Conservation (phyloP, 768 basidiomycete genomes). For the Leccinum pellstonianum region DNA sequence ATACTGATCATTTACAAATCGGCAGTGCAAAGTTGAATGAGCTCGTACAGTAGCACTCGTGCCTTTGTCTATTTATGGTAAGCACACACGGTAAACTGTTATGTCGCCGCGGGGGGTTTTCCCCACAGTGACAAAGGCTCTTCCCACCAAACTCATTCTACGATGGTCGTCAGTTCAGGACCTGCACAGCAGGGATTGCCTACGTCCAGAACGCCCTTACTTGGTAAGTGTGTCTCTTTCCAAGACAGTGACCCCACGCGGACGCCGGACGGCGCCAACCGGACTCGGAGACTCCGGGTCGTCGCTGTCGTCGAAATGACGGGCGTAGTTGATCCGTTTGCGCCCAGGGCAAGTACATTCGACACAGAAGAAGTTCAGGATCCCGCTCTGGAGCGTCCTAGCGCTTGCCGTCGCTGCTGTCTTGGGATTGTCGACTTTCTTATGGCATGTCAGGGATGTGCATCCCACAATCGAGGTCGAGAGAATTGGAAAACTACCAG, state of each 20-base stretch:
- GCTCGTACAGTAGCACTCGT: too few species aligned
- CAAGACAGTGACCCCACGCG: neutral
- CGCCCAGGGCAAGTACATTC: conserved; percentile 1
- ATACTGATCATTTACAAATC: too few species aligned
- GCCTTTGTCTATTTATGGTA: conserved; percentile 2
- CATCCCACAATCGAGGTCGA: conserved; percentile 6
- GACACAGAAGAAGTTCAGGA: conserved; percentile 3
- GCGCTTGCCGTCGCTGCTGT: conserved; percentile 20
- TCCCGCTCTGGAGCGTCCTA: conserved; percentile 10
- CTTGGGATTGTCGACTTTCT: conserved; percentile 14
- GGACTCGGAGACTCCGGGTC: too few species aligned
- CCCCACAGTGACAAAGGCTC: conserved; percentile 3
- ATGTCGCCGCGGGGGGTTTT: neutral
- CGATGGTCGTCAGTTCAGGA: conserved; percentile 12
- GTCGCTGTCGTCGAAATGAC: neutral
- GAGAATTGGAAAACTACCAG: conserved; percentile 28
- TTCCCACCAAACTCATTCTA: neutral
- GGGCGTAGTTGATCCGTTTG: neutral
- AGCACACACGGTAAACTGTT: too few species aligned
- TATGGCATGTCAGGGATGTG: conserved; percentile 11
- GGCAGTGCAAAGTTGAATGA: too few species aligned
- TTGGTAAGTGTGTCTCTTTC: conserved; percentile 13
- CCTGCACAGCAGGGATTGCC: neutral
- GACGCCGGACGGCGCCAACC: neutral
- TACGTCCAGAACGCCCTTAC: conserved; percentile 20